Conservation (phyloP, 305 asterid species). For the Solanum hybrid region DNA sequence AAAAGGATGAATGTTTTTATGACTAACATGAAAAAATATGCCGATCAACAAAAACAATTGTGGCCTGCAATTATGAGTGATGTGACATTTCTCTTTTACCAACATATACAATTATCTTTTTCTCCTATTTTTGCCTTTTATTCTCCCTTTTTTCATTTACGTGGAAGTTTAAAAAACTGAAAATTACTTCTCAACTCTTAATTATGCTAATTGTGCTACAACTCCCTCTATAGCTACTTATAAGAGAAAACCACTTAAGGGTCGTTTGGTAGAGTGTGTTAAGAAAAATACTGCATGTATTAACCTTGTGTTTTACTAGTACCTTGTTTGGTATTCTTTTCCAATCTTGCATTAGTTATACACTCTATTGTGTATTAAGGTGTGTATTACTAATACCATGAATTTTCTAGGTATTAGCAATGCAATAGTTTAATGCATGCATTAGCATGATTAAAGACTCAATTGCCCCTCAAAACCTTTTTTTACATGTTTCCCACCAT, state of each 20-base stretch:
- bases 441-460: not conserved
- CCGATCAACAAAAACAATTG: not conserved
- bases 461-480: not conserved
- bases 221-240: not conserved
- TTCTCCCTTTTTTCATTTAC: not conserved
- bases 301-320: not conserved
- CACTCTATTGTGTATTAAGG: not conserved
- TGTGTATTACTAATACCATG: not conserved
- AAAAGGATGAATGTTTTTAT: not conserved
- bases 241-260: not conserved
- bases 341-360: too few relatives aligned
- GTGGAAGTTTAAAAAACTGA: not conserved
- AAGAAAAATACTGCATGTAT: not conserved
- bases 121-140: not conserved
- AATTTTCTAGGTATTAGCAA: not conserved
- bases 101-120: not conserved
- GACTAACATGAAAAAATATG: not conserved
- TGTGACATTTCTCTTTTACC: not conserved
- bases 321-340: too few relatives aligned
- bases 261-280: not conserved
- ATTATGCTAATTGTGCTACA: not conserved
- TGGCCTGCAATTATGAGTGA: not conserved
- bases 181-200: not conserved
- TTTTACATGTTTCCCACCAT: not conserved
- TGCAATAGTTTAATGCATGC: not conserved